phyloP scores from a whole-genome alignment of 495 filamentous ascomycete genomes.

The Parathielavia hyrcaniae region DNA sequence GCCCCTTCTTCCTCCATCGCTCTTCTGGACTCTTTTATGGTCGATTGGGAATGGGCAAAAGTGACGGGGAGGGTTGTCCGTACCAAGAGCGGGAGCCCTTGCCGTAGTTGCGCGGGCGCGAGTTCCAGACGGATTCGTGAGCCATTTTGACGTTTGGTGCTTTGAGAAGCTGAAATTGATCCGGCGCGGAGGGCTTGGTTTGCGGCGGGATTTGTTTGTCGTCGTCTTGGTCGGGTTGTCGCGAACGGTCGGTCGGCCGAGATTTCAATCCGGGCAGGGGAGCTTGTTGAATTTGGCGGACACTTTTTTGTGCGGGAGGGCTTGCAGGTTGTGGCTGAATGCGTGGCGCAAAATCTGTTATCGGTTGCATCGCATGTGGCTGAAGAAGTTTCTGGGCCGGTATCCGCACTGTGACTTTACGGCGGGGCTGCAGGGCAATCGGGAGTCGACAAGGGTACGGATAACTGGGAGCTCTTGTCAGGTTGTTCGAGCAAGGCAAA shows the following conservation, averaged over 20 bases:
- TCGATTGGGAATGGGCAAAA: constrained; percentile 1
- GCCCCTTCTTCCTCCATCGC: neutral
- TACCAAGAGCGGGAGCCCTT: constrained; percentile 92
- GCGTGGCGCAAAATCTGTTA: no score
- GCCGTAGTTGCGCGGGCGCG: constrained; percentile 90
- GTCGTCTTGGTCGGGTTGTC: constrained; percentile 16
- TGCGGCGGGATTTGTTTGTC: constrained; percentile 20
- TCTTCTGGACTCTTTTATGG: constrained; percentile 5
- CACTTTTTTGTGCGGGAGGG: constrained; percentile 33
- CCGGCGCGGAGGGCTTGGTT: constrained; percentile 10
- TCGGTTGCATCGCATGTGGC: no score
- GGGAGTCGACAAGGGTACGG: constrained; percentile 9
- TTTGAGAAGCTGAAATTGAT: constrained; percentile 12
- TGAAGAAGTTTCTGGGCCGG: neutral
- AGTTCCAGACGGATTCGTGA: constrained; percentile 99
- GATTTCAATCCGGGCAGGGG: constrained; percentile 9
- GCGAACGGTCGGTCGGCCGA: constrained; percentile 12
- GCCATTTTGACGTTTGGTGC: constrained; percentile 61
- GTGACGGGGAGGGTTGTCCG: constrained; percentile 31
- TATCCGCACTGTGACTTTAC: neutral
- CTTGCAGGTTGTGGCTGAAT: constrained; percentile 23
- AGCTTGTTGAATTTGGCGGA: constrained; percentile 21
- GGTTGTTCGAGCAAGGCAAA: constrained; percentile 24
- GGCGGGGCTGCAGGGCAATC: neutral
- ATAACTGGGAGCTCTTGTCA: constrained; percentile 12